Evolutionary conservation across 257 asterid genomes (phyloP), one percentile per base, ranked within the genome.

Genomic region (Fraxinus excelsior): DNA sequence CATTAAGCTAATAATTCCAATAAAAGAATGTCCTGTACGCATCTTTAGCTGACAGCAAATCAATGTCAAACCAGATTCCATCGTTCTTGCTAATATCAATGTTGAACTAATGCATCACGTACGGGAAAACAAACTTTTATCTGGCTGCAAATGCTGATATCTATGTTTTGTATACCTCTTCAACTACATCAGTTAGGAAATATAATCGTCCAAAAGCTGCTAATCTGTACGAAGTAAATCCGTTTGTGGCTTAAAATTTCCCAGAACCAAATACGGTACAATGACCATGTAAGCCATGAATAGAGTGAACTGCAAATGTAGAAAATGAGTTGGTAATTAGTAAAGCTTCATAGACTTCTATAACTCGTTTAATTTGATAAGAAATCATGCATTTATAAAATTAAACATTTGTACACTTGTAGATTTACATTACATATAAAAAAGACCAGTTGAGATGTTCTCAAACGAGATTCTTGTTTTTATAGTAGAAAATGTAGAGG

Each of bases 211-310:
- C 49, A 21, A 78, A 32, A 49, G 69, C 34, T 31, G 80, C 78
- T 81, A 89, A 81, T 89, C 93, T 85, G 76, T 82, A 75, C 93
- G 91, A 69, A 87, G 84, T 81, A 81, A 70, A 74, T 87, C 90
- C 0, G 82, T 76, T 76, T 84, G 90, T 18, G 85, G 69, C 77
- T 84, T 87, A 81, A 85, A 79, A 29, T 85, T 80, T 26, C 86
- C 87, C 28, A 87, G 80, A 56, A 87, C 83, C 86, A 87, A 76
- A 79, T 84, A 74, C 35, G 93, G 91, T 23, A 89, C 44, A 75
- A 85, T 79, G 71, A 89, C 90, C 91, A 85, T 85, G 87, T 84
- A 80, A 34, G 88, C 89, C 93, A 89, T 87, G 84, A 89, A 89
- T 34, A 89, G 91, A 38, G 90, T 85, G 84, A 89, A 89, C 91